Base-by-base conservation (phyloP, 2,329 filamentous ascomycete genomes). In the Xylaria sp. region DNA sequence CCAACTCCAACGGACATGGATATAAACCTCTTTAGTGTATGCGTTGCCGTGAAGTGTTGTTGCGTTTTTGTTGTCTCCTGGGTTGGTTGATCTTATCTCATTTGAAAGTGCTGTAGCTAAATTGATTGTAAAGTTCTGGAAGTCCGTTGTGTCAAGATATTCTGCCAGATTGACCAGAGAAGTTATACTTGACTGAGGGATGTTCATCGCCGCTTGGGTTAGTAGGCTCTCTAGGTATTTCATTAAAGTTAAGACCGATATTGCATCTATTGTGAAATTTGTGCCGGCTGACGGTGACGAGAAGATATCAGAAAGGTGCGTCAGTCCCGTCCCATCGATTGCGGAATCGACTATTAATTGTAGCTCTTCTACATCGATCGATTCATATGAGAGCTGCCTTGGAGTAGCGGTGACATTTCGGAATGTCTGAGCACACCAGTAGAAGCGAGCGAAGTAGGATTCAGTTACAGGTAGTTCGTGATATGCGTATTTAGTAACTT, bases 1-100 rank as follows among this genome's bases (percentile, higher is more conserved):
- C 59, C 31, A 61, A 10, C 46, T 20, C 59, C 33, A 61, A 31
- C 33, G 46, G 20, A 61, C 59, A n/a, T 61, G n/a, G 46, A 61
- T 61, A 44, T 61, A 61, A 6, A 48, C 51, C 33, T 61, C 59
- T 7, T 38, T 51, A 13, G 28, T 26, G 15, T 61, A 40, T 51
- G 59, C 59, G 10, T 17, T 38, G 31, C 59, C 33, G 31, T 6
- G 44, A n/a, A 10, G n/a, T 11, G 2, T 61, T 26, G 20, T 51
- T 38, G 59, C 20, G 33, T 61, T 61, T 40, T 17, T 40, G 15
- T 40, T 61, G 4, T 61, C 59, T 40, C 59, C 59, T 6, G 59
- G 59, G 9, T 51, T 28, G n/a, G 44, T 28, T 6, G 46, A 51
- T 46, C 59, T 15, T 51, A 61, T 61, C 20, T 54, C 17, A 23